These are phyloP conservation scores for Inga oerstediana DNA, from an alignment of 306 rosid genomes.

Conservation along the genomic window DNA sequence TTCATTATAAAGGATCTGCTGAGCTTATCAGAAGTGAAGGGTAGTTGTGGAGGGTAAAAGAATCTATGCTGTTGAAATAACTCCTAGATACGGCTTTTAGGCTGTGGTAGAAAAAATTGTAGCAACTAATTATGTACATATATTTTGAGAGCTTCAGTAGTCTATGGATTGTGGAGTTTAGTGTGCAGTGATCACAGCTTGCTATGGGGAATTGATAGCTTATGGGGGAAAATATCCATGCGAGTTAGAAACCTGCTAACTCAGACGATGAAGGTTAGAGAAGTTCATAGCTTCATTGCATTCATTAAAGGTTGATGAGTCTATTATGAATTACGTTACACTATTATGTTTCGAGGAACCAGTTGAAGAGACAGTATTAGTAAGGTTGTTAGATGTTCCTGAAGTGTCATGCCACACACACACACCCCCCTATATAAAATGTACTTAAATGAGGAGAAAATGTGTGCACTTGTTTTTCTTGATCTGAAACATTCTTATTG, in stretches of 20 bases:
- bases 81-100: constrained; percentile 3
- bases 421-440: too few relatives aligned
- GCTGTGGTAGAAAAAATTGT: background rate
- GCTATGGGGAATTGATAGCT: background rate
- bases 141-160: constrained; percentile 21
- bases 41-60: background rate
- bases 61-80: constrained; percentile 26
- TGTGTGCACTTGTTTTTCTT: background rate
- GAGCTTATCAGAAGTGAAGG: constrained; percentile 26
- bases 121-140: constrained; percentile 27
- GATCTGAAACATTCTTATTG: background rate
- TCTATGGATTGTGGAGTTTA: constrained; percentile 21
- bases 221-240: background rate
- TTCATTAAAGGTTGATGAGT: background rate
- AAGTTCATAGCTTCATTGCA: background rate
- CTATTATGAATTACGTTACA: background rate
- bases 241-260: background rate
- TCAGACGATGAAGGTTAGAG: background rate
- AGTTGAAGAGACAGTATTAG: background rate
- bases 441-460: background rate
- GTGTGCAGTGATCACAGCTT: constrained; percentile 19
- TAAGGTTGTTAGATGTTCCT: background rate
- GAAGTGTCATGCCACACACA: background rate
- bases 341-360: background rate
- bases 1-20: constrained; percentile 5